A percentile compares a stretch with the other conserved stretches of the same genome.
phyloP scores from a whole-genome alignment of 2,329 filamentous ascomycete genomes.

The Botrytis medusae region DNA sequence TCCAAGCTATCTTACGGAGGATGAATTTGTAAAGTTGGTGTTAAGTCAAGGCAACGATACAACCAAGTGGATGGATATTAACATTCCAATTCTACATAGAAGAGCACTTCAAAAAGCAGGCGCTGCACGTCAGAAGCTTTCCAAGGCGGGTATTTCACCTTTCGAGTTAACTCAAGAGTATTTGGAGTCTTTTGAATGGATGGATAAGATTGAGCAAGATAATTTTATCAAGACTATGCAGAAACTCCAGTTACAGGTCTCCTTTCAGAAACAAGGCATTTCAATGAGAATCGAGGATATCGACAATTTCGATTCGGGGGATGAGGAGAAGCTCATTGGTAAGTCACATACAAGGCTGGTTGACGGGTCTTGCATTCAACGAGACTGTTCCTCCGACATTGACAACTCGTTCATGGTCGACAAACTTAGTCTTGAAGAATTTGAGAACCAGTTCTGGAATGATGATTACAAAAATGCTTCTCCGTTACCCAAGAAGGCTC shows the following conservation, averaged over 20 bases:
- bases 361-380: conserved; percentile 11
- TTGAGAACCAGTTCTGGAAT: conserved; percentile 10
- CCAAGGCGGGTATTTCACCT: conserved; percentile 25
- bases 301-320: not conserved
- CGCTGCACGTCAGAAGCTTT: conserved; percentile 21
- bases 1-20: conserved; percentile 25
- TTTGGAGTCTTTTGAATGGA: conserved; percentile 26
- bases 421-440: conserved; percentile 9
- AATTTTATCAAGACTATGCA: conserved; percentile 22
- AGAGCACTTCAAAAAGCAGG: conserved; percentile 22
- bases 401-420: conserved; percentile 18
- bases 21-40: conserved; percentile 25
- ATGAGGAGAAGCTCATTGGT: conserved; percentile 14
- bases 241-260: conserved; percentile 18
- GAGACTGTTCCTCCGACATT: not conserved
- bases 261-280: conserved; percentile 21
- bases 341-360: conserved; percentile 12
- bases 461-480: not conserved
- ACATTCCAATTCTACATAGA: conserved; percentile 17
- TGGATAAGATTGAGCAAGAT: conserved; percentile 26
- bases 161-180: conserved; percentile 22
- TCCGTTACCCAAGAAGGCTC: not conserved
- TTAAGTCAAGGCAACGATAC: conserved; percentile 18
- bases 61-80: conserved; percentile 22
- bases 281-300: conserved; percentile 23